Evolutionary conservation across 1,284 basidiomycete species (phyloP), one percentile per base, ranked within the genome.

Genomic region (Neolentinus lepideus): DNA sequence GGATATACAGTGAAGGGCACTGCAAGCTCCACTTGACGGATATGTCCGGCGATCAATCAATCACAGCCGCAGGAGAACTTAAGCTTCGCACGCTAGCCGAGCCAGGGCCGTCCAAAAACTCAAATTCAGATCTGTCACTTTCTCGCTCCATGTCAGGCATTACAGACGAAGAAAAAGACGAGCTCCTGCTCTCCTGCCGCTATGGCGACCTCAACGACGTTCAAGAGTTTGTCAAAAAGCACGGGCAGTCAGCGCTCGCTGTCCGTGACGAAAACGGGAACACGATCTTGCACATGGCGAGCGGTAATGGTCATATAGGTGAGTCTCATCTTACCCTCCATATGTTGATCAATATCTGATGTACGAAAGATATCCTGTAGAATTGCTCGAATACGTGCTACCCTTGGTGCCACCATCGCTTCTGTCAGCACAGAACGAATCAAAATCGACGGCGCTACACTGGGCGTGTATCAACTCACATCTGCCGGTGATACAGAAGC

Each of bases 391-490:
- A 47, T 84, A 82, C 62, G 75, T 94, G 16, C 75, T 94, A 3
- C 78, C 88, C 0, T 67, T 83, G 56, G 64, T 90, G 24, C 76
- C 87, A 1, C 64, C 84, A 1, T 69, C 78, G 1, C 68, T 90
- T 1, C 66, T 92, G 27, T 70, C 80, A 2, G 71, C 75, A 1
- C 79, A 78, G 56, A 95, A 94, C 66, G 69, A 70, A 46, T 78
- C 88, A 1, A 78, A 83, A 57, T 92, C 90, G 14, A 94, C 90
- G 1, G 77, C 93, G 3, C 71, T 95, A 10, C 93, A 95, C 67
- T 95, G 92, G 92, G 92, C 93, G 0, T 83, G 89, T 1, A 68
- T 93, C 43, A 95, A 95, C 69, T 76, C 80, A 14, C 92, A 94
- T 61, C 77, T 94, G 4, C 64, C 70, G 9, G 69, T 84, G 53